Base-by-base conservation (phyloP, 257 asterid genomes). In the Solanum lycopersicoides region DNA sequence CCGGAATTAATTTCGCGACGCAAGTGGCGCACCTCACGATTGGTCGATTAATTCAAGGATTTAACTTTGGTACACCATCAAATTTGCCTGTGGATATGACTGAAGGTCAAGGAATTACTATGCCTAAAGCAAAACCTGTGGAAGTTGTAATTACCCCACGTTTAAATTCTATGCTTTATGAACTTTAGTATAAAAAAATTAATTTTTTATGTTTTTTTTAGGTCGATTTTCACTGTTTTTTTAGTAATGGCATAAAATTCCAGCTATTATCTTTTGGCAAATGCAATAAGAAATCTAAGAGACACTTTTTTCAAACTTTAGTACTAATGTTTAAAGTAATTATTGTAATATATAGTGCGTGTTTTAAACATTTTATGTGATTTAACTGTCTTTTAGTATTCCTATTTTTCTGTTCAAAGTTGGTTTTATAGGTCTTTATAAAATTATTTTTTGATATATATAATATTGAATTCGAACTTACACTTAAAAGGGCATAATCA, bases 21-120 rank as follows among this genome's bases (percentile, higher is more conserved):
- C 93, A 91, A 60, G 93, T 92, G 59, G 86, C 91, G 0, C 91
- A 92, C 21, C 84, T 93, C 50, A 87, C 92, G 3, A 28, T 93
- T 74, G 96, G 94, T 10, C 89, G 91, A 65, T 77, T 94, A 90
- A 42, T 94, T 13, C 96, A 94, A 75, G 95, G 95, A 10, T 94
- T 92, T 47, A 89, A n/a, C 7, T 41, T 42, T 76, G 21, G 59
- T 76, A n/a, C 83, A 42, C 60, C 60, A 23, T 76, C 83, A 91
- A 80, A 88, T 21, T 30, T 41, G 56, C 89, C 89, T 0, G 94
- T 93, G 83, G 95, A 94, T 79, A 91, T 94, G 95, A 83, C 85
- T 5, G 95, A 93, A 88, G 95, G 94, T 12, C 77, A n/a, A 2
- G 92, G 92, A 10, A 86, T 93, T 7, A 89, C 92, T 11, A 39